Evolutionary conservation across 352 stramenopile species (phyloP).

Genomic region (Globisporangium viniferum): DNA sequence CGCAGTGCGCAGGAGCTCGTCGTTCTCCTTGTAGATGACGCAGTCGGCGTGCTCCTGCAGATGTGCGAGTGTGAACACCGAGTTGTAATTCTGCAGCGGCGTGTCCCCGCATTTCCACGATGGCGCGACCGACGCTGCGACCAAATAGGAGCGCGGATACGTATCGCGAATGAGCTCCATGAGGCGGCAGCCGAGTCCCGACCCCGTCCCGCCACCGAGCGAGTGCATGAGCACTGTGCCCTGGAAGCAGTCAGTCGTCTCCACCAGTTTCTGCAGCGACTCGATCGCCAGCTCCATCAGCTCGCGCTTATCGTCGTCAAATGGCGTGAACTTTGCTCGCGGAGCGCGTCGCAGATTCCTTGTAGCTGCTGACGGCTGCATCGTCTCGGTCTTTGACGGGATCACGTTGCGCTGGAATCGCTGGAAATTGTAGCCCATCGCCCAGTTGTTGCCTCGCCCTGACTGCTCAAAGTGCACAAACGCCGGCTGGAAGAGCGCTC

Average conservation of each 20-base stretch:
- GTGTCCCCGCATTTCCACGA: conserved; percentile 62
- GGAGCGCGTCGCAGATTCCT: neutral
- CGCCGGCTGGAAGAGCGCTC: conserved; percentile 30
- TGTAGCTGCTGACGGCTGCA: neutral
- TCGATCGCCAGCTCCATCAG: conserved; percentile 71
- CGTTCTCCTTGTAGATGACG: conserved; percentile 86
- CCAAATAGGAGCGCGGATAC: conserved; percentile 70
- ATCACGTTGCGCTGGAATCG: conserved; percentile 34
- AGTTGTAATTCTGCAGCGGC: conserved; percentile 87
- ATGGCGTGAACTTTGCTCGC: conserved; percentile 5
- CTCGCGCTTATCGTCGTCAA: conserved; percentile 34
- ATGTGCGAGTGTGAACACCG: conserved; percentile 62
- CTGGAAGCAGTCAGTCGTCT: conserved; percentile 63
- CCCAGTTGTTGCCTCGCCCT: conserved; percentile 88
- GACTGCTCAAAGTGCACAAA: conserved; percentile 59
- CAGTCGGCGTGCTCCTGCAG: conserved; percentile 71
- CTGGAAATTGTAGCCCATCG: conserved; percentile 81
- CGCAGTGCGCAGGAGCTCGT: conserved; percentile 61
- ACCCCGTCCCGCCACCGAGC: conserved; percentile 76
- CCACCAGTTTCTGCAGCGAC: conserved; percentile 69
- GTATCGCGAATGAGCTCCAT: conserved; percentile 79
- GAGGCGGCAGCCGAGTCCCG: conserved; percentile 75
- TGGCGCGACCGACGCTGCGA: conserved; percentile 65
- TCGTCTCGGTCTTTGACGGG: conserved; percentile 15
- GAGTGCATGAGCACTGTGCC: conserved; percentile 79